Conservation (phyloP, 2,329 filamentous ascomycete genomes). For the Beauveria pseudobassiana region DNA sequence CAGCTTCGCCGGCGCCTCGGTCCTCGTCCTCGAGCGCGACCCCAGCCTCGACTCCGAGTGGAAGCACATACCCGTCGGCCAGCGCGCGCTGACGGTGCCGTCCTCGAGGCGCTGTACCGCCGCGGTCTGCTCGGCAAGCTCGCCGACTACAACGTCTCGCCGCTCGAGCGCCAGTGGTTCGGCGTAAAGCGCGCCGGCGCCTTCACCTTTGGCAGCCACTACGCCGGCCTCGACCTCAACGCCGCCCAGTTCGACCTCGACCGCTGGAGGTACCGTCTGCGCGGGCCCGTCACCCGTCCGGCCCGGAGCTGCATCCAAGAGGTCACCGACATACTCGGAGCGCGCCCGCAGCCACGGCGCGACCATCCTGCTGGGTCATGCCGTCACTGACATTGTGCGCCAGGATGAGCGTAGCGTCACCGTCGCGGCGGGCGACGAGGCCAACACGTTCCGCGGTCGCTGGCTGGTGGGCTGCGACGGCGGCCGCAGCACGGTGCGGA, state of each 20-base stretch:
- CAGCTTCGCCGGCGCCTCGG: slow-evolving; percentile 22
- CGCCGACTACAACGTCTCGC: slow-evolving; percentile 12
- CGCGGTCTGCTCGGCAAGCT: slow-evolving; percentile 29
- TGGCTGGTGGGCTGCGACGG: slow-evolving; percentile 38
- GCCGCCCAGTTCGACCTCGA: slow-evolving; percentile 20
- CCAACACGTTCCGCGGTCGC: neutral
- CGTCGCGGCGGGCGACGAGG: slow-evolving; percentile 13
- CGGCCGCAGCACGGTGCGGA: slow-evolving; percentile 31
- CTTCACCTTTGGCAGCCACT: slow-evolving; percentile 24
- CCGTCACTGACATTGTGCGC: slow-evolving; percentile 17
- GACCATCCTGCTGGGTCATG: slow-evolving; percentile 20
- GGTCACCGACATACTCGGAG: slow-evolving; percentile 17
- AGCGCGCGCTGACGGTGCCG: slow-evolving; percentile 25
- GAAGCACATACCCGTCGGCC: slow-evolving; percentile 23
- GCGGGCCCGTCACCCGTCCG: slow-evolving; percentile 20
- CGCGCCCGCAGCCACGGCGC: slow-evolving; percentile 22
- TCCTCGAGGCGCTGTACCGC: slow-evolving; percentile 30
- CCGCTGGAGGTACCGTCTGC: slow-evolving; percentile 24
- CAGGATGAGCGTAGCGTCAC: slow-evolving; percentile 18
- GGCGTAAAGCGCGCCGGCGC: slow-evolving; percentile 1
- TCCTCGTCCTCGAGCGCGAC: slow-evolving; percentile 28
- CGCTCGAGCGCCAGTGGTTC: slow-evolving; percentile 14
- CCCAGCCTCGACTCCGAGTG: slow-evolving; percentile 13
- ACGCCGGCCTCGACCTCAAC: slow-evolving; percentile 24
- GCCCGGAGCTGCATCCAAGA: slow-evolving; percentile 16